Percentiles rank a stretch among this genome's conserved stretches.
Evolutionary conservation across 331 rosid species (phyloP).

Genomic region (Rhamnella rubrinervis): DNA sequence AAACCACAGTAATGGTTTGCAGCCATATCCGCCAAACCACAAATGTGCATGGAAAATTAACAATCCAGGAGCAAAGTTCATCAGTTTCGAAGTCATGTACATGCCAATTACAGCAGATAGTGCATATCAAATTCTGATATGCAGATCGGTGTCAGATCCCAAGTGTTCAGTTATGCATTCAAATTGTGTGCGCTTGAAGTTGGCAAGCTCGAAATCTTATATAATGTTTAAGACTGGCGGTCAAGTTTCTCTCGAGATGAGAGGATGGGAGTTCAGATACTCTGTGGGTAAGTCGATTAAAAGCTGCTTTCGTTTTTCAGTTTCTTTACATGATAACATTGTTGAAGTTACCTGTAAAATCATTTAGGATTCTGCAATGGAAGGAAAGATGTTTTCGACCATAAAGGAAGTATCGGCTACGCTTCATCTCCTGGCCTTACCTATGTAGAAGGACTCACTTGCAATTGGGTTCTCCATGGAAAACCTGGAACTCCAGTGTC

Average conservation of each 20-base stretch:
- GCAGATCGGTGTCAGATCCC: not conserved
- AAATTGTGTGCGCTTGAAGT: not conserved
- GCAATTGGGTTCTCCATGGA: conserved; percentile 5
- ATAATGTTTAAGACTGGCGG: not conserved
- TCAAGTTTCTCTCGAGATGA: not conserved
- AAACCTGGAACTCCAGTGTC: conserved; percentile 5
- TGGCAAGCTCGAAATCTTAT: not conserved
- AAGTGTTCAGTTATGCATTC: not conserved
- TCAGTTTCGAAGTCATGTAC: not conserved
- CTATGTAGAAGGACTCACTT: conserved; percentile 1
- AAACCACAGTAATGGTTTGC: conserved; percentile 1
- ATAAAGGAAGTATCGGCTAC: not conserved
- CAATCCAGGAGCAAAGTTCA: not conserved
- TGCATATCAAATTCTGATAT: not conserved
- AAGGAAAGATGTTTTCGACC: not conserved
- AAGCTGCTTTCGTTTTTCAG: not conserved
- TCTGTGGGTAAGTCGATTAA: not conserved
- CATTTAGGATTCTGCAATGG: conserved; percentile 1
- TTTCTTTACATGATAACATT: not conserved
- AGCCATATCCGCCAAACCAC: conserved; percentile 7
- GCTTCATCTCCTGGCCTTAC: not conserved
- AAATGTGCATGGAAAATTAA: not conserved
- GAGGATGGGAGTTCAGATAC: conserved; percentile 5
- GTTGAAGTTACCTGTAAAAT: not conserved
- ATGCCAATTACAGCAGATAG: not conserved